phyloP scores from a whole-genome alignment of 768 basidiomycete genomes.

The Tephrocybe sp. region DNA sequence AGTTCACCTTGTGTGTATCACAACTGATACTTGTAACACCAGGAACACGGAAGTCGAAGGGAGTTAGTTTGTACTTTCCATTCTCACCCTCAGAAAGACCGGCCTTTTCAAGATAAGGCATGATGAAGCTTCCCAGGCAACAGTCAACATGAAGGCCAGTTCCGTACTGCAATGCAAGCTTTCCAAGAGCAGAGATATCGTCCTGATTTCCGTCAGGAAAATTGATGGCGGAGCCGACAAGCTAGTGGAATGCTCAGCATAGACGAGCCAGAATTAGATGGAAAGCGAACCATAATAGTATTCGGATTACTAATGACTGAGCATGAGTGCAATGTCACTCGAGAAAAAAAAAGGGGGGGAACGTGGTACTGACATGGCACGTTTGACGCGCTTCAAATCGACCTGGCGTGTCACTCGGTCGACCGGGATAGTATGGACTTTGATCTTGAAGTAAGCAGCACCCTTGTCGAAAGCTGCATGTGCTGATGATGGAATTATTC shows the following conservation, averaged over 20 bases:
- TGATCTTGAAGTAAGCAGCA: conserved; percentile 83
- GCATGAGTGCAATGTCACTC: neutral
- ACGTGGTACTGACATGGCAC: conserved; percentile 75
- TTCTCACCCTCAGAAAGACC: conserved; percentile 60
- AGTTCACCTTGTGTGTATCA: conserved; percentile 85
- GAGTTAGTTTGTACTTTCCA: conserved; percentile 55
- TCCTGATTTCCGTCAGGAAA: conserved; percentile 88
- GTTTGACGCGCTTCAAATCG: conserved; percentile 68
- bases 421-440: conserved; percentile 85
- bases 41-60: conserved; percentile 87
- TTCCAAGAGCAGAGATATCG: conserved; percentile 75
- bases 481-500: conserved; percentile 79
- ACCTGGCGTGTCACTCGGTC: conserved; percentile 75
- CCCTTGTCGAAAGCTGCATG: conserved; percentile 98
- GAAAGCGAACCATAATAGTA: conserved; percentile 70
- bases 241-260: conserved; percentile 32
- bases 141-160: conserved; percentile 94
- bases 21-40: conserved; percentile 96
- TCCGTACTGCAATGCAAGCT: conserved; percentile 69
- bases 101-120: conserved; percentile 85
- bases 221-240: conserved; percentile 84
- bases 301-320: conserved; percentile 64
- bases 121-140: conserved; percentile 90
- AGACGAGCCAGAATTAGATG: neutral
- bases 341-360: conserved; percentile 1